Evolutionary conservation across 805 yeast genomes (phyloP), one percentile per base, ranked within the genome.

Genomic region (Cyberlindnera americana): DNA sequence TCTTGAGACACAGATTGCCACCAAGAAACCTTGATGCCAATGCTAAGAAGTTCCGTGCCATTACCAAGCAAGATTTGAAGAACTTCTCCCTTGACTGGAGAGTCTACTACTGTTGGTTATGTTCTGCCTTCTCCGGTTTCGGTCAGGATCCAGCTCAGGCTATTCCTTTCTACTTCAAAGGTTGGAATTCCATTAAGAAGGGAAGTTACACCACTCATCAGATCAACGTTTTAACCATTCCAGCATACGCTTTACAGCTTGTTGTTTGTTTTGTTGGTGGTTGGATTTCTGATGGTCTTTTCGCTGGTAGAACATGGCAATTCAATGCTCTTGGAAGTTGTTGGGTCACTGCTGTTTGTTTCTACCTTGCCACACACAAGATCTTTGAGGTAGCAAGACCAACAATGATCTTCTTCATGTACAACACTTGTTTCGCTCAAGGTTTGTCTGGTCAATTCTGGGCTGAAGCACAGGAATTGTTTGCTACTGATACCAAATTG

Each of bases 381-480:
- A 27, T 41, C 27, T 41, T 33, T 27, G 37, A 41, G 19, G 33
- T 33, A 17, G 27, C 38, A 24, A 37, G 27, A 29, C 39, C 24
- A 11, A 3, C 27, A 8, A 41, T 41, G 45, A 34, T 41, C 26
- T 41, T 41, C 37, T 37, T 41, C 39, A 33, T 43, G 30, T 43
- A 43, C 33, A 35, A 36, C 34, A 43, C 47, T n/a, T 24, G 38
- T 6, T 34, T 43, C 21, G 43, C 43, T 6, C 47, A 43, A 22
- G 47, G 43, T 32, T 29, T 39, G 13, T 30, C 43, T 29, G 47
- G 47, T 19, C 43, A 38, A 33, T 43, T 38, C 39, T 43, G 47
- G 47, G 38, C 47, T 18, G 41, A 43, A 19, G 43, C 47, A n/a
- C 47, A 43, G 21, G 47, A 36, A 15, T 18, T 43, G 33, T 43